Evolutionary conservation across 768 basidiomycete genomes (phyloP), one percentile per base, ranked within the genome.

Genomic region (Cubamyces lactineus): DNA sequence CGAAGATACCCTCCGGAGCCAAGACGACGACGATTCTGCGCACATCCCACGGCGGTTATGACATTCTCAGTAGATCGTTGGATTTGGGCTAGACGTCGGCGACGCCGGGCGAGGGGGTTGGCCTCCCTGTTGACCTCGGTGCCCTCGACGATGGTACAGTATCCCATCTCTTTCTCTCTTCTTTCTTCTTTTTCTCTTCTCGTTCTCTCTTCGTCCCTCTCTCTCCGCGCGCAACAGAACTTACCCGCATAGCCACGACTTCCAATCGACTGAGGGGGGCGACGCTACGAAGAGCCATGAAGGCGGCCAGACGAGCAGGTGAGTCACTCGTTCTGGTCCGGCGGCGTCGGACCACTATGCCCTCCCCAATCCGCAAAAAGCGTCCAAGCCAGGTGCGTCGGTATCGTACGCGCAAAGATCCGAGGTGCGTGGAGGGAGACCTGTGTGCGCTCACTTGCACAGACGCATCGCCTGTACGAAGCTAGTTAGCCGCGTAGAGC

Each of bases 111-210:
- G 53, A 43, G n/a, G 53, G 53, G 53, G 40, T 30, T 55, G 53
- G 53, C 53, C 53, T 19, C 53, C 53, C 53, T n/a, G n/a, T 16
- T 11, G 55, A 47, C 45, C 43, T 26, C 19, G 45, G 55, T 39
- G 45, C 43, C 55, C 55, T 56, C 55, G 55, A 30, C 55, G 55
- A 39, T 47, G 55, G 55, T 56, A 38, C 30, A 56, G 55, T 56
- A 38, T 38, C 30, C 19, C 21, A 6, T 30, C 19, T 21, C 19
- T 17, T 6, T 24, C 16, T 2, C 23, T 24, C 34, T 40, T 21
- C 17, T 17, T 28, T 15, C 3, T 19, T 15, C 12, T 15, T 15
- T 41, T 16, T 17, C 19, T 42, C 21, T 15, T 42, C 16, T n/a
- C n/a, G n/a, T 16, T 17, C 24, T 2, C n/a, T 42, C 21, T 26